Conservation (phyloP, 106 monocot species). For the Dioscorea zingiberensis region DNA sequence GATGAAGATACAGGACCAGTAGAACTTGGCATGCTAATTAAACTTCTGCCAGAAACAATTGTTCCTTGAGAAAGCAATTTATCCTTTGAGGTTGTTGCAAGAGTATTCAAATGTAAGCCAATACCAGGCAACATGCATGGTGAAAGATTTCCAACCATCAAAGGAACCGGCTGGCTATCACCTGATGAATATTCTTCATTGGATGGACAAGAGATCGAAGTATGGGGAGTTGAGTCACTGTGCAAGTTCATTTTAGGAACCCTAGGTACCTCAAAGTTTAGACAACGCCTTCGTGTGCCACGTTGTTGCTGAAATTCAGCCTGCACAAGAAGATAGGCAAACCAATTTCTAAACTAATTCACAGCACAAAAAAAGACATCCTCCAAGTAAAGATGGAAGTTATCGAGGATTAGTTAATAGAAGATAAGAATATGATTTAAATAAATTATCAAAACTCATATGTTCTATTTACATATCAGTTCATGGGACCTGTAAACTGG, state of each 20-base stretch:
- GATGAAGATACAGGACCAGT: conserved; percentile 14
- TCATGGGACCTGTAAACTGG: too few relatives aligned
- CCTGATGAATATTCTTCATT: conserved; percentile 25
- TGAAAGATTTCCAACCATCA: conserved; percentile 31
- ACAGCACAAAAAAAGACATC: neutral
- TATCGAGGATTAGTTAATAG: too few relatives aligned
- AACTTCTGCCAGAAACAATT: conserved; percentile 24
- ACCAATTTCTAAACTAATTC: neutral
- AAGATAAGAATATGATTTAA: neutral
- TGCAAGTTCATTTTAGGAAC: conserved; percentile 21
- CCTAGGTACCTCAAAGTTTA: conserved; percentile 68
- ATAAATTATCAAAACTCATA: neutral
- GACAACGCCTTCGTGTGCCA: conserved; percentile 72
- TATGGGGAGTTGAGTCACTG: conserved; percentile 9
- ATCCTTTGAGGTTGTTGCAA: conserved; percentile 55
- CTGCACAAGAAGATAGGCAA: conserved; percentile 27
- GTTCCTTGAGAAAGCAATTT: conserved; percentile 28
- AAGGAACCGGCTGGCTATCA: conserved; percentile 8
- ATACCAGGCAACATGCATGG: conserved; percentile 56
- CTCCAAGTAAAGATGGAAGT: neutral
- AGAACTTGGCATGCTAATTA: conserved; percentile 23
- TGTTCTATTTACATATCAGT: neutral
- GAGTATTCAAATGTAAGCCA: conserved; percentile 91
- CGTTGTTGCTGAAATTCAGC: conserved; percentile 61
- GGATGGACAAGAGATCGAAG: conserved; percentile 22